Evolutionary conservation across 129 eudicot genomes (phyloP), one percentile per base, ranked within the genome.

Genomic region (Lonicera japonica): DNA sequence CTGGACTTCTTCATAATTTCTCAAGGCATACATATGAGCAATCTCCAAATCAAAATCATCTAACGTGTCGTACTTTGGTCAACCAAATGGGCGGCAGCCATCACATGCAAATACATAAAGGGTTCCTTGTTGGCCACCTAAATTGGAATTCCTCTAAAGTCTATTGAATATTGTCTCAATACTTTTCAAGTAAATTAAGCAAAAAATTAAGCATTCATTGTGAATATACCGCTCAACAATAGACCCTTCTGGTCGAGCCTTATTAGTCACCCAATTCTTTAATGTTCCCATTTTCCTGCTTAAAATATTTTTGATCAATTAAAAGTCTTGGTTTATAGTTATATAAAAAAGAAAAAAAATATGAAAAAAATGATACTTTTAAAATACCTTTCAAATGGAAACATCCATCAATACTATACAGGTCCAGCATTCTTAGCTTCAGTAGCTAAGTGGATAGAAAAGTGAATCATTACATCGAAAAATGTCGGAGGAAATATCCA

Each of bases 391-490:
- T 66, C 50, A 15, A 23, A 14, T 0, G 53, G 19, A 53, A 22
- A 66, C 70, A 66, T 66, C 52, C 70, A 66, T 20, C 70, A 5
- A 19, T 21, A 34, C 4, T 36, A 52, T 2, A n/a, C 23, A 2
- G 69, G 69, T n/a, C n/a, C n/a, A n/a, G n/a, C n/a, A n/a, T n/a
- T n/a, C n/a, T n/a, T n/a, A n/a, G n/a, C n/a, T n/a, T n/a, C n/a
- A n/a, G n/a, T n/a, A n/a, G n/a, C n/a, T n/a, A n/a, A n/a, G n/a
- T n/a, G n/a, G n/a, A n/a, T 6, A 58, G 45, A 48, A 45, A 64
- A 39, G 40, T 64, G 69, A 3, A 48, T 7, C 69, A 64, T 64
- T 21, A 64, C 25, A 34, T 51, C 60, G 29, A 64, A 64, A n/a
- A 25, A 64, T 0, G 60, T 1, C 0, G 60, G 69, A 23, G 69